Evolutionary conservation across 257 asterid genomes (phyloP).

Genomic region (Salvia hispanica): DNA sequence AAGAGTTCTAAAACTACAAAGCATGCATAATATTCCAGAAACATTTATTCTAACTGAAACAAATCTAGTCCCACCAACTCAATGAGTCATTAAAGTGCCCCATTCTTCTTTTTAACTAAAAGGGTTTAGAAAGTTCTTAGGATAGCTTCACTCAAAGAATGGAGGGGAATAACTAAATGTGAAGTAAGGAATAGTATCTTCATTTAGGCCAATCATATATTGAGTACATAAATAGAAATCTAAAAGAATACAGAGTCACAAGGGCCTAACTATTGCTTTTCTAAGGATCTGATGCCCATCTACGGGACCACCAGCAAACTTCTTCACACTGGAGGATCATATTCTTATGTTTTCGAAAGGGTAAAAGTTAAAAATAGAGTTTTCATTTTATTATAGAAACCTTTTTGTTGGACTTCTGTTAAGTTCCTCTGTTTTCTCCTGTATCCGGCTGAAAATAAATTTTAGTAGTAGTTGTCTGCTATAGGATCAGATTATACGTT

Average conservation of each 20-base stretch:
- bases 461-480: not conserved
- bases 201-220: not conserved
- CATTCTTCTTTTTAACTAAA: not conserved
- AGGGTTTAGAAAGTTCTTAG: not conserved
- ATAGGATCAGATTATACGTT: constrained; percentile 8
- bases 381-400: not conserved
- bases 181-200: not conserved
- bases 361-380: not conserved
- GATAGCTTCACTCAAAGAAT: not conserved
- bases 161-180: not conserved
- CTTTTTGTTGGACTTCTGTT: not conserved
- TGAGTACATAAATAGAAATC: not conserved
- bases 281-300: not conserved
- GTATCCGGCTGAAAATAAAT: not conserved
- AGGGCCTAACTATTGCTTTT: not conserved
- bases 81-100: not conserved
- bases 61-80: not conserved
- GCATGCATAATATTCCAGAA: not conserved
- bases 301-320: not conserved
- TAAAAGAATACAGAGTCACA: not conserved
- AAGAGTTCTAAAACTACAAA: not conserved
- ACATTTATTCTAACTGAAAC: not conserved
- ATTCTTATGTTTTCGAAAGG: not conserved
- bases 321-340: not conserved
- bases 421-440: not conserved